phyloP scores from a whole-genome alignment of 2,329 filamentous ascomycete species.

The Epichloe brachyelytri region DNA sequence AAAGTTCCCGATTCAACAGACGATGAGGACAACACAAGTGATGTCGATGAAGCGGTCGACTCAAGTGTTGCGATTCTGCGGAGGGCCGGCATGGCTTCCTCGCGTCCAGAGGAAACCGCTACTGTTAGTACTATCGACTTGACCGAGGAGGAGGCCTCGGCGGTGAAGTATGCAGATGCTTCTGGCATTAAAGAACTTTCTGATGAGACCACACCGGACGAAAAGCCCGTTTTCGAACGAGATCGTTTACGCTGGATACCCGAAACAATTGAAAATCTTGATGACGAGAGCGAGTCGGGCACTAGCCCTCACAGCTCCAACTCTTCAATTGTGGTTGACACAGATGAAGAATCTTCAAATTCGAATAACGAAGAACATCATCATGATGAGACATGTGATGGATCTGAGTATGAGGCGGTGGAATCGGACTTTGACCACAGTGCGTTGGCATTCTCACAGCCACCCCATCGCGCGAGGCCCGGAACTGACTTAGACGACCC shows the following conservation, averaged over 20 bases:
- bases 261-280: background rate
- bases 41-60: conserved; percentile 14
- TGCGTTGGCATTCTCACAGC: background rate
- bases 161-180: background rate
- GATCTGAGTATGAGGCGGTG: no score
- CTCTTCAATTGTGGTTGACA: background rate
- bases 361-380: background rate
- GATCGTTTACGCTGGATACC: background rate
- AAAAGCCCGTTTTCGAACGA: background rate
- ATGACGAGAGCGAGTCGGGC: background rate
- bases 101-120: conserved; percentile 9
- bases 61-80: conserved; percentile 15
- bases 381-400: background rate
- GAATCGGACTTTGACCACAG: background rate
- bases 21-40: conserved; percentile 15
- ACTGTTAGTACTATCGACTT: conserved; percentile 10
- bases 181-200: background rate
- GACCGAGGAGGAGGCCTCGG: conserved; percentile 5
- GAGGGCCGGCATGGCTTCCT: conserved; percentile 14
- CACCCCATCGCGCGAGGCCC: background rate
- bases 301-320: background rate
- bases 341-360: background rate
- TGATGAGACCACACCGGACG: background rate
- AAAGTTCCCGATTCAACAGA: conserved; percentile 31
- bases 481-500: background rate